Base-by-base conservation (phyloP, 2,329 filamentous ascomycete genomes). In the Passalora sequoiae region DNA sequence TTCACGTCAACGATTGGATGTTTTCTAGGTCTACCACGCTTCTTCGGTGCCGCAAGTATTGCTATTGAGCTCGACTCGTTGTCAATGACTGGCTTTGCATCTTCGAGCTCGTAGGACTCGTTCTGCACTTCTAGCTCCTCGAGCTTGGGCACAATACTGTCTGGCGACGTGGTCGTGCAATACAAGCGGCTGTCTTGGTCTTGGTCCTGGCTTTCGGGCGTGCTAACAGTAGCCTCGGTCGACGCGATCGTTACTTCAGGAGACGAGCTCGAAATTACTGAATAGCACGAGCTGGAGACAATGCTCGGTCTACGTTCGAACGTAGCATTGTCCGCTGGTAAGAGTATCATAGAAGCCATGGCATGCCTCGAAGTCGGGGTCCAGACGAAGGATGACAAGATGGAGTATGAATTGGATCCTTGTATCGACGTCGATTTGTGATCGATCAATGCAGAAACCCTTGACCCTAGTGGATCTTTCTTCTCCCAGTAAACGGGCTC, bases 1-100 rank as follows among this genome's bases (percentile, higher is more conserved):
- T 76, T 78, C 38, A 74, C 69, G 32, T 58, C 56, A 17, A 74
- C 75, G 13, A 84, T 69, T 28, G 86, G 84, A 56, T 89, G 81
- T 69, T 94, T 94, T 65, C 88, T 77, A 38, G 89, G 89, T 42
- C 89, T 77, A 24, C 89, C 89, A 59, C 89, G 78, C 43, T 68
- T 68, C 32, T 68, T 57, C 47, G 67, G 59, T 31, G 64, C 59
- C 35, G 66, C 57, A n/a, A 62, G 58, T 48, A 28, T 25, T 22
- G 31, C 24, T n/a, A n/a, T n/a, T n/a, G n/a, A n/a, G n/a, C n/a
- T n/a, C 63, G 58, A 25, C 33, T 24, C 16, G 25, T 38, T 13
- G 27, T 16, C 61, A 4, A 61, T 61, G 24, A 63, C 22, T 13
- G 46, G 47, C 44, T 57, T 62, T 24, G 47, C 40, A 16, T 58